A percentile compares a stretch with the other conserved stretches of the same genome.
Conservation (phyloP, 208 protist genomes). For the Naegleria gruberi region DNA sequence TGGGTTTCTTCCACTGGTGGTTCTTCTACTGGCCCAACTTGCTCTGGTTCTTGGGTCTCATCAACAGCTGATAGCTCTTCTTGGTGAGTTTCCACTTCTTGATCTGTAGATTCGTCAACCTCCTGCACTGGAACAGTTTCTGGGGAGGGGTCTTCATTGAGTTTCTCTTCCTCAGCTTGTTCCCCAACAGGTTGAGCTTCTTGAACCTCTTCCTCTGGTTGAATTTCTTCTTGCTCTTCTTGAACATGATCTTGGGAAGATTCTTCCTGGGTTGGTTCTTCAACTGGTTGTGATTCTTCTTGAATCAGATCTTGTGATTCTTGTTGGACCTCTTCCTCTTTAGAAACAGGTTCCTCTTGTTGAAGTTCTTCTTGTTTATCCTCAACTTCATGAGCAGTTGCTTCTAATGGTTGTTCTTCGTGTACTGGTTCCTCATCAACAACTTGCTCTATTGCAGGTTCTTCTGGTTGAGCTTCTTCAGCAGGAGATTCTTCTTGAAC, state of each 20-base stretch:
- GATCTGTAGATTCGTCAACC: not conserved
- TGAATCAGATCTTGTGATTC: not conserved
- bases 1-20: not conserved
- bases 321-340: not conserved
- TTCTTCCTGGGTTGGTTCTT: not conserved
- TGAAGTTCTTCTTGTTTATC: not conserved
- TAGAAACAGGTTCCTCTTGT: not conserved
- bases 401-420: not conserved
- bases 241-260: not conserved
- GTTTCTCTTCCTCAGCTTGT: no score
- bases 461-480: no score
- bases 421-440: not conserved
- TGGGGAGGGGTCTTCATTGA: no score
- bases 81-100: not conserved
- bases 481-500: not conserved
- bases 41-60: not conserved
- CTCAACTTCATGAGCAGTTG: no score
- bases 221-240: not conserved
- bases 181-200: not conserved
- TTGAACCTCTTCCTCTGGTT: not conserved
- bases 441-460: no score
- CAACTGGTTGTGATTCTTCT: not conserved
- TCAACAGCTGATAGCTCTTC: no score
- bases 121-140: not conserved
- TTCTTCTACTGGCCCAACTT: not conserved